A percentile compares a stretch with the other conserved stretches of the same genome.
Conservation (phyloP, 768 basidiomycete species). For the Russula compacta region DNA sequence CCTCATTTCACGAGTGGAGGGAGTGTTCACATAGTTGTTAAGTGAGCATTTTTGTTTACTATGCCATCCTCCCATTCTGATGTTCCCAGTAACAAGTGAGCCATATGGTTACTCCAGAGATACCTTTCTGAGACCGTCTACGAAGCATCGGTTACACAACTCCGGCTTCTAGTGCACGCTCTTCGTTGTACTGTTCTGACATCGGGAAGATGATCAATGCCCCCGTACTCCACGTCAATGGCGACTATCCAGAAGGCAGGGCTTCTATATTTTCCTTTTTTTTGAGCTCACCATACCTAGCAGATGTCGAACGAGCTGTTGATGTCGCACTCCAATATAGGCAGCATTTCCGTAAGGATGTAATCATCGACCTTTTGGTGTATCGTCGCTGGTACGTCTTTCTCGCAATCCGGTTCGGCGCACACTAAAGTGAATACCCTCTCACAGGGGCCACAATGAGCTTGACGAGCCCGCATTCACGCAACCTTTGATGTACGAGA, state of each 20-base stretch:
- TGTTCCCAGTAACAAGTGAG: constrained; percentile 26
- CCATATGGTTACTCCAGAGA: neutral
- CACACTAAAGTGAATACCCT: neutral
- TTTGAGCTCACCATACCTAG: neutral
- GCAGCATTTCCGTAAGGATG: constrained; percentile 83
- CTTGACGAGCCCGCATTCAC: constrained; percentile 83
- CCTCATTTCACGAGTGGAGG: constrained; percentile 91
- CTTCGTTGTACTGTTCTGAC: constrained; percentile 82
- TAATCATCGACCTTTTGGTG: constrained; percentile 82
- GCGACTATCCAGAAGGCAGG: constrained; percentile 77
- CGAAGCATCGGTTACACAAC: constrained; percentile 86
- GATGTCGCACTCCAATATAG: constrained; percentile 84
- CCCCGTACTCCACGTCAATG: constrained; percentile 85
- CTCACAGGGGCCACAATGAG: constrained; percentile 73
- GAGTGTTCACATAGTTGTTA: constrained; percentile 83
- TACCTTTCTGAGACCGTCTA: constrained; percentile 1
- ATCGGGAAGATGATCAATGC: constrained; percentile 86
- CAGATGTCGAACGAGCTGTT: constrained; percentile 78
- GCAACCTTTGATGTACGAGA: constrained; percentile 84
- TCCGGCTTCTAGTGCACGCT: constrained; percentile 73
- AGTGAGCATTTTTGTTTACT: constrained; percentile 40
- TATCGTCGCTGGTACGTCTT: constrained; percentile 66
- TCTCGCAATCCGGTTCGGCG: neutral
- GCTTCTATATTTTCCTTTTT: neutral
- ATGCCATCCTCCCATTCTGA: neutral